Evolutionary conservation across 2,329 filamentous ascomycete species (phyloP).

Genomic region (Dendryphion nanum): DNA sequence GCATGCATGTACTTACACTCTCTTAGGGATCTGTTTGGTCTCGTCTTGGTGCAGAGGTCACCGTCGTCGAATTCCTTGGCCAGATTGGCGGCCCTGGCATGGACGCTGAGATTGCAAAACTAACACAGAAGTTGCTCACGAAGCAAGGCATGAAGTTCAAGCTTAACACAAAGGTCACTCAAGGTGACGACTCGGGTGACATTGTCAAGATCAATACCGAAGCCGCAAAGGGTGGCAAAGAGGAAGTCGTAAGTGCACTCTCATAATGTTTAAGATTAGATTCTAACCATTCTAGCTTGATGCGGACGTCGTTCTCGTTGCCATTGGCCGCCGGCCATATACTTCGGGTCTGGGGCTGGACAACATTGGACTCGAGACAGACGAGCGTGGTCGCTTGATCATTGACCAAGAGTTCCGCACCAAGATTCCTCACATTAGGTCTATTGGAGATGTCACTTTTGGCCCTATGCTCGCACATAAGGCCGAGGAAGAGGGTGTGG

Average conservation of each 20-base stretch:
- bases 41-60: slow-evolving; percentile 87
- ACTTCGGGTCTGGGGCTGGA: slow-evolving; percentile 88
- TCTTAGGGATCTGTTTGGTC: slow-evolving; percentile 84
- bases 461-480: slow-evolving; percentile 99
- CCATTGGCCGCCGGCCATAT: slow-evolving; percentile 94
- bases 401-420: slow-evolving; percentile 99
- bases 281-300: slow-evolving; percentile 63
- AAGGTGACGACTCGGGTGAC: slow-evolving; percentile 77
- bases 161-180: slow-evolving; percentile 90
- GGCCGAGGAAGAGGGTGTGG: slow-evolving; percentile 96
- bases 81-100: slow-evolving; percentile 98
- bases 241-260: slow-evolving; percentile 68
- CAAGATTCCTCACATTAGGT: slow-evolving; percentile 94
- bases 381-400: slow-evolving; percentile 90
- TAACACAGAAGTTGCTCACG: slow-evolving; percentile 83
- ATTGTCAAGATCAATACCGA: slow-evolving; percentile 82
- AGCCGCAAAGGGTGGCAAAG: slow-evolving; percentile 93
- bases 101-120: slow-evolving; percentile 91
- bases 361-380: slow-evolving; percentile 86
- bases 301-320: slow-evolving; percentile 91
- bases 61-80: slow-evolving; percentile 92
- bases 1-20: slow-evolving; percentile 17
- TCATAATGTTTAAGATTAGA: neutral
- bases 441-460: slow-evolving; percentile 94
- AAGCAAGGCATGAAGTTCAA: slow-evolving; percentile 99